Evolutionary conservation across 192 early-diverging fungal genomes (phyloP), one percentile per base, ranked within the genome.

Genomic region (Backusella morwellensis): DNA sequence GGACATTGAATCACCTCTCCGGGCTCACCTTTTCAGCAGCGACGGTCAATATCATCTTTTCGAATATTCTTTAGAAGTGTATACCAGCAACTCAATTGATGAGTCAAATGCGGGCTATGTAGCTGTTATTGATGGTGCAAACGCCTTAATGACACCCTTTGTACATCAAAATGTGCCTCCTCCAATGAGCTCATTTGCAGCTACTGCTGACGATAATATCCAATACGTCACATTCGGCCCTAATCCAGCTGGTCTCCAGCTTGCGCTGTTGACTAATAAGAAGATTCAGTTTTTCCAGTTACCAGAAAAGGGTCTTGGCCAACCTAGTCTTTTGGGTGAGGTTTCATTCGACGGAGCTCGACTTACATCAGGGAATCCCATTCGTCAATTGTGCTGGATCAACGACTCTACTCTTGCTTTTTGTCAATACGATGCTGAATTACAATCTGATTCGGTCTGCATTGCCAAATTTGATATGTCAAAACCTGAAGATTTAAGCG

Each of bases 111-210:
- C 84, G 4, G 89, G 84, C 6, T 83, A 91, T 40, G 91, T 95
- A 0, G 90, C 91, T 40, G 95, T 97, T 11, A 86, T 94, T 15
- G 95, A 97, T 80, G 95, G 95, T 38, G 87, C 81, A 41, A 80
- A 80, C 12, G 38, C 91, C 1, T 79, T 90, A 29, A 73, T 96
- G 38, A 97, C 95, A 6, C 95, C 95, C 6, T 95, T 97, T 78
- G 80, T 84, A 70, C 83, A 90, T 69, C 88, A 90, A 72, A 98
- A 97, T 79, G 92, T 98, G 32, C 98, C 98, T 41, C 98, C 98
- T 36, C 98, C 98, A n/a, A 98, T 98, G 97, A 85, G 81, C 66
- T 81, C 85, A 8, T 77, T 86, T 23, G 82, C 82, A 5, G 42
- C 86, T 6, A 47, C 76, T 7, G 69, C 90, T 9, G 76, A 83